Evolutionary conservation across 1,284 basidiomycete species (phyloP).

Genomic region (Amylostereum chailletii): DNA sequence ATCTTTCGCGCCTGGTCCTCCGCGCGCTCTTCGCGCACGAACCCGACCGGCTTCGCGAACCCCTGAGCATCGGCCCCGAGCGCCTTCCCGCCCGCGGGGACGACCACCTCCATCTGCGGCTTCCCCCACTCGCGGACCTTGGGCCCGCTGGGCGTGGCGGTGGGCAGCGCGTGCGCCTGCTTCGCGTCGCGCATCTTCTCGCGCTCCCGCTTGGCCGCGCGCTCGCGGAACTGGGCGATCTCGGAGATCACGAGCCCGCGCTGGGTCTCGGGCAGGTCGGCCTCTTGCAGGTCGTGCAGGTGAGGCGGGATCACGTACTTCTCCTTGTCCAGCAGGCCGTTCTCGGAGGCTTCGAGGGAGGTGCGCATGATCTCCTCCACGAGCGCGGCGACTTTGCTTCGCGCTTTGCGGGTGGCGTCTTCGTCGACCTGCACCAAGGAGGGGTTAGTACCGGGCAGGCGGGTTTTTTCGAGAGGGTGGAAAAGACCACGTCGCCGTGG

Average conservation of each 20-base stretch:
- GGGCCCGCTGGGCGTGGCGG: conserved; percentile 54
- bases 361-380: conserved; percentile 53
- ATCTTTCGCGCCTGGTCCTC: conserved; percentile 31
- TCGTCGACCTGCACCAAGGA: conserved; percentile 48
- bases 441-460: background rate
- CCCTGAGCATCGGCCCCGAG: conserved; percentile 59
- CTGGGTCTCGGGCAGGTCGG: conserved; percentile 92
- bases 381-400: conserved; percentile 43
- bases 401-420: conserved; percentile 41
- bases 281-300: conserved; percentile 89
- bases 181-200: conserved; percentile 75
- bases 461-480: no score
- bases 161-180: conserved; percentile 39
- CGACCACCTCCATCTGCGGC: conserved; percentile 24
- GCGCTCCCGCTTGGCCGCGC: conserved; percentile 77
- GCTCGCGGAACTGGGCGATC: conserved; percentile 88
- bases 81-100: conserved; percentile 29
- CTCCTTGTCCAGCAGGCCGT: conserved; percentile 62
- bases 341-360: conserved; percentile 60
- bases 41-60: conserved; percentile 70
- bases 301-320: conserved; percentile 89
- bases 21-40: conserved; percentile 60
- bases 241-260: conserved; percentile 90
- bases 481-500: no score
- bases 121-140: conserved; percentile 74